These are phyloP conservation scores for Sicyos edulis DNA, from an alignment of 306 rosid species.

Conservation along the genomic window DNA sequence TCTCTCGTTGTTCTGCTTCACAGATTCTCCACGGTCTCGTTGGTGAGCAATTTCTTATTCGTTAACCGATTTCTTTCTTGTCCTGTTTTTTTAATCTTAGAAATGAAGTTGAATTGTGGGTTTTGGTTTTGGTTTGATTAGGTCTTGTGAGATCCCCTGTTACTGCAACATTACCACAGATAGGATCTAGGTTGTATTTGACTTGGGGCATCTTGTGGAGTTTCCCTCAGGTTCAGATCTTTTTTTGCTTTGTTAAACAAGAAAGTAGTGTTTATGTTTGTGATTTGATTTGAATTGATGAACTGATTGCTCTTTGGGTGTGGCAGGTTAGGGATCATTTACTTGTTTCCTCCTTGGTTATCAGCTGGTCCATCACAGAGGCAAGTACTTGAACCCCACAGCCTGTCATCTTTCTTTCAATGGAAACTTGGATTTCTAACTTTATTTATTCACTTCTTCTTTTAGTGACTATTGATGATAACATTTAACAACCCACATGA, in stretches of 20 bases:
- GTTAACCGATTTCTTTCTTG: neutral
- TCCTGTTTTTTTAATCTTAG: slow-evolving; percentile 3
- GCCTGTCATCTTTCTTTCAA: neutral
- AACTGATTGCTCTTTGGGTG: slow-evolving; percentile 13
- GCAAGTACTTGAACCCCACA: slow-evolving; percentile 35
- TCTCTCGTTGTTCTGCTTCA: slow-evolving; percentile 9
- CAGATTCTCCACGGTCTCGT: slow-evolving; percentile 83
- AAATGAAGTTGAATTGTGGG: slow-evolving; percentile 7
- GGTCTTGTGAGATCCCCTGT: slow-evolving; percentile 84
- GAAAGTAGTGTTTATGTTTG: neutral
- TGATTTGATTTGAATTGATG: neutral
- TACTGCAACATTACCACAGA: slow-evolving; percentile 77
- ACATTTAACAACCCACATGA: neutral
- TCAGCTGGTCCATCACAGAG: slow-evolving; percentile 53
- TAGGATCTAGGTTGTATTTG: slow-evolving; percentile 63
- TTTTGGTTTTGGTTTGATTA: slow-evolving; percentile 22
- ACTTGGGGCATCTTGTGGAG: slow-evolving; percentile 87
- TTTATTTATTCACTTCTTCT: neutral
- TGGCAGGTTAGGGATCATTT: slow-evolving; percentile 49
- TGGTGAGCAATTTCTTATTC: slow-evolving; percentile 48
- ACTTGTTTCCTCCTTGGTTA: slow-evolving; percentile 43
- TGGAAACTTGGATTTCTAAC: slow-evolving; percentile 1
- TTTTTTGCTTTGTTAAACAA: neutral
- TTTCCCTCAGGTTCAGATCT: slow-evolving; percentile 56
- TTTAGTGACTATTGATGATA: neutral